phyloP scores from a whole-genome alignment of 768 basidiomycete genomes.

The Leucosporidium scottii region DNA sequence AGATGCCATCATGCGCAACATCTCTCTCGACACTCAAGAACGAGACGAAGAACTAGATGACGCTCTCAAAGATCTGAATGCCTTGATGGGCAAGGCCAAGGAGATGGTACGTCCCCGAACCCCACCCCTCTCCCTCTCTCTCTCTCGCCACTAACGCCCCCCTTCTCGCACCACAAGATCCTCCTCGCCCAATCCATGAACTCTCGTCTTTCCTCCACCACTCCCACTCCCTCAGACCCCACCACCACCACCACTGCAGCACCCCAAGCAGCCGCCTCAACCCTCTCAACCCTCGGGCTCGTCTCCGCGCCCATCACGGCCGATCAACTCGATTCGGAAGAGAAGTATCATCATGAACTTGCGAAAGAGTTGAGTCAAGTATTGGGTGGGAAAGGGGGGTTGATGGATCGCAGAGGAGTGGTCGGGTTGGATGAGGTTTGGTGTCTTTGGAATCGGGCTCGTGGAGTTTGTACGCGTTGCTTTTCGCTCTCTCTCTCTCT shows the following conservation, averaged over 20 bases:
- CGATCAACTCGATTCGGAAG: conserved; percentile 80
- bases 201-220: background rate
- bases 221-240: conserved; percentile 7
- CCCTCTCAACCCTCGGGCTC: conserved; percentile 76
- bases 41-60: conserved; percentile 61
- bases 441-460: conserved; percentile 36
- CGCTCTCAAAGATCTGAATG: conserved; percentile 80
- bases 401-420: conserved; percentile 14
- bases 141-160: background rate
- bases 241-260: conserved; percentile 59
- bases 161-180: conserved; percentile 40
- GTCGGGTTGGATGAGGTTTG: conserved; percentile 36
- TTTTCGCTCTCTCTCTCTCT: background rate
- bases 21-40: conserved; percentile 60
- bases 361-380: conserved; percentile 73
- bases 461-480: conserved; percentile 25
- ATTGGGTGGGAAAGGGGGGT: conserved; percentile 42
- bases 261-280: conserved; percentile 59
- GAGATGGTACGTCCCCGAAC: conserved; percentile 57
- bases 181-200: conserved; percentile 75
- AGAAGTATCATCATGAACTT: conserved; percentile 54
- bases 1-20: conserved; percentile 77
- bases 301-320: conserved; percentile 71
- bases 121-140: background rate
- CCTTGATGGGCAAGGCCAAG: conserved; percentile 78